Base-by-base conservation (phyloP, 2,329 filamentous ascomycete species). In the Coniochaeta sp. region DNA sequence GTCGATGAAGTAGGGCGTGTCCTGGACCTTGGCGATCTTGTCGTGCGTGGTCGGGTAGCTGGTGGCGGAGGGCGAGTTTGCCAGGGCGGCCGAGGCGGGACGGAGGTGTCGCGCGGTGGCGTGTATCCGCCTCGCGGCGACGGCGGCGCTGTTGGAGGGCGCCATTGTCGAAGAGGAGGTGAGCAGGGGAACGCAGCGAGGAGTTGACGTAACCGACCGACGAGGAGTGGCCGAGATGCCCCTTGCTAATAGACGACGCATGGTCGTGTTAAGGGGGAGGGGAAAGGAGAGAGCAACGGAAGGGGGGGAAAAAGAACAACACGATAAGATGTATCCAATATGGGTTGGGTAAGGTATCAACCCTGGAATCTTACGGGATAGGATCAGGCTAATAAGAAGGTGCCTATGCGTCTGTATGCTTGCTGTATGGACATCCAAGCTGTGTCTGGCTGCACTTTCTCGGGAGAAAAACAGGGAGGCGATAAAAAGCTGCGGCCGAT, bases 1-100 rank as follows among this genome's bases (percentile, higher is more conserved):
- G 80, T 95, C 84, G 67, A 95, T 72, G 73, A 95, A 95, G 79
- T 89, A 92, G 31, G 86, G 88, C 16, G 90, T 93, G 72, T 93
- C 84, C 67, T 82, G 76, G 40, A 89, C 86, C 62, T 83, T 74
- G 66, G 82, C 69, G 67, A 91, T 86, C 76, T 85, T 86, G 59
- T 89, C 87, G 77, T 95, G 90, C 24, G 81, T 85, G 59, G 80
- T 88, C 28, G 88, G 89, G 73, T 88, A 93, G 71, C 76, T 81
- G 55, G 80, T 81, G 12, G 83, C 77, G 22, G 80, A 83, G 60
- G 81, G 84, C 50, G 80, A 77, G 47, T 52, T 28, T 2, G 47
- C 47, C 59, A 86, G 74, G 26, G 59, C 65, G 11, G 63, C 63
- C 17, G 28, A 22, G 62, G 79, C 77, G 31, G 82, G 77, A 66